Percentiles rank a stretch among this genome's conserved stretches.
Conservation (phyloP, 202 grass and related monocot genomes). For the Schoenoplectus tabernaemontani region DNA sequence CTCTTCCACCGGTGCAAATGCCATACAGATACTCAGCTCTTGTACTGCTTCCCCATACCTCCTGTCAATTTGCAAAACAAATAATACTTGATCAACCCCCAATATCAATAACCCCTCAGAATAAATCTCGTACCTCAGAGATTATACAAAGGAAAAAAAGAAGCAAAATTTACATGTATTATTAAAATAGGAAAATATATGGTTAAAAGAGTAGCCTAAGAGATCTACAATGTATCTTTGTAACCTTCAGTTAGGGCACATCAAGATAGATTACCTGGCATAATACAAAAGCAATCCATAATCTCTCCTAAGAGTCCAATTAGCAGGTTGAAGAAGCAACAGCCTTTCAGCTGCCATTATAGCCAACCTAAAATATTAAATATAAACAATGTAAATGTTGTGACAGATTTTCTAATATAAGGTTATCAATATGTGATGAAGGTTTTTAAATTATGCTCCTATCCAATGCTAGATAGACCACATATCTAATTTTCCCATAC, state of each 20-base stretch:
- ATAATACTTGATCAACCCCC: neutral
- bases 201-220: neutral
- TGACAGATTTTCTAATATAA: neutral
- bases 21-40: slow-evolving; percentile 46
- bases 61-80: slow-evolving; percentile 17
- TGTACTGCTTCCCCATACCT: slow-evolving; percentile 33
- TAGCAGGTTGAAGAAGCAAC: slow-evolving; percentile 35
- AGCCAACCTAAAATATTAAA: slow-evolving; percentile 28
- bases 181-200: neutral
- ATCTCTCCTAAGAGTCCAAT: slow-evolving; percentile 38
- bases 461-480: neutral
- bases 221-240: neutral
- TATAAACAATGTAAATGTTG: neutral
- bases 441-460: neutral
- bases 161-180: neutral
- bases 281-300: slow-evolving; percentile 39
- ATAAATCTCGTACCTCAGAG: neutral
- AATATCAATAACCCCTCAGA: neutral
- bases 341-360: slow-evolving; percentile 37
- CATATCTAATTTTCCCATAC: neutral
- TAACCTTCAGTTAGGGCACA: neutral
- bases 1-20: slow-evolving; percentile 37
- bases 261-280: slow-evolving; percentile 16
- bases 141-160: neutral
- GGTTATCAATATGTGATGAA: neutral